phyloP scores from a whole-genome alignment of 768 basidiomycete genomes.

The Tubosaeta brunneosetosa region DNA sequence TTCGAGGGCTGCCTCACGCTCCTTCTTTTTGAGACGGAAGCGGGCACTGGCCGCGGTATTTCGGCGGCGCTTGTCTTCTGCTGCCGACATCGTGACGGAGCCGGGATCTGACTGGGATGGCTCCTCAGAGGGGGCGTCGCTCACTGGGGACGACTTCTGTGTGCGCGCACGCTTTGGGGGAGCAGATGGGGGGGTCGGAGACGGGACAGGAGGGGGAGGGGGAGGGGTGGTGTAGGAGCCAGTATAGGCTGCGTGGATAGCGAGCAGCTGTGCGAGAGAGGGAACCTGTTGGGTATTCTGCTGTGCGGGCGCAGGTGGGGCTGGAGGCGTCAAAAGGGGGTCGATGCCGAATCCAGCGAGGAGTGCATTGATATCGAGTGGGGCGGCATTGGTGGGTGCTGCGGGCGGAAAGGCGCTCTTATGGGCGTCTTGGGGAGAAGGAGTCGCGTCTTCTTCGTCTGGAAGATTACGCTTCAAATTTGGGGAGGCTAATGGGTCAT shows the following conservation, averaged over 20 bases:
- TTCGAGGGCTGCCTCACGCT: conserved; percentile 87
- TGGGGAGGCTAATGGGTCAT: conserved; percentile 51
- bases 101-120: conserved; percentile 10
- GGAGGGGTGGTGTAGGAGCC: conserved; percentile 21
- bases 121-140: conserved; percentile 27
- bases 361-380: conserved; percentile 41
- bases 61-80: conserved; percentile 89
- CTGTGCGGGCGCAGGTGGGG: conserved; percentile 24
- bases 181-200: conserved; percentile 12
- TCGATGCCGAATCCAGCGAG: conserved; percentile 39
- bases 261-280: conserved; percentile 68
- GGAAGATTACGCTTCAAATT: conserved; percentile 33
- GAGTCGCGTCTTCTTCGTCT: conserved; percentile 36
- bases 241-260: conserved; percentile 46
- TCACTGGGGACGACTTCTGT: conserved; percentile 45
- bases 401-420: conserved; percentile 52
- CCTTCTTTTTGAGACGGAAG: conserved; percentile 95
- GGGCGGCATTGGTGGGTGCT: conserved; percentile 30
- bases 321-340: conserved; percentile 35
- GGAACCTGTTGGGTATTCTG: conserved; percentile 33
- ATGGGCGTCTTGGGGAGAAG: conserved; percentile 43
- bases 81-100: conserved; percentile 38
- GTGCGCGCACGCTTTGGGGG: conserved; percentile 51
- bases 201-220: conserved; percentile 11
- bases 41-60: conserved; percentile 93